phyloP scores from a whole-genome alignment of 306 rosid genomes.

The Citrullus colocynthis region DNA sequence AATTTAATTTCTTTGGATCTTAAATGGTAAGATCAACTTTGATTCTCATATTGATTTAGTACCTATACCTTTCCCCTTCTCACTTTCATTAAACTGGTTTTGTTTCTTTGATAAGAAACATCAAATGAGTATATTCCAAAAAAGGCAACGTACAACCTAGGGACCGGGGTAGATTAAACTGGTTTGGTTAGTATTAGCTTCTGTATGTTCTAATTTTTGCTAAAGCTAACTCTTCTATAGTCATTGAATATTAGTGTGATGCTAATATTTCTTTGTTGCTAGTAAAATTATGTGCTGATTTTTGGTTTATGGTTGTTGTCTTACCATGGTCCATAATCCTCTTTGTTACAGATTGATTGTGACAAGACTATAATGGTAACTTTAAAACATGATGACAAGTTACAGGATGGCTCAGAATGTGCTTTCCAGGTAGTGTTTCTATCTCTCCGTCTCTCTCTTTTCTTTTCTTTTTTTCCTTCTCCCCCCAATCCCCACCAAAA shows the following conservation, averaged over 20 bases:
- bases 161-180: neutral
- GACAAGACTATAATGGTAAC: constrained; percentile 89
- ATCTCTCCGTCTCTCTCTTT: neutral
- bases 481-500: neutral
- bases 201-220: neutral
- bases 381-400: constrained; percentile 88
- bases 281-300: neutral
- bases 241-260: neutral
- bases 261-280: neutral
- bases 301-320: neutral
- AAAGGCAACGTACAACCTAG: too few species aligned
- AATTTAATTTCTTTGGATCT: neutral
- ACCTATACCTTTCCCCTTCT: neutral
- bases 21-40: neutral
- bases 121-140: too few species aligned
- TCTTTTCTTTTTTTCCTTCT: neutral
- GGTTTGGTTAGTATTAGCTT: neutral
- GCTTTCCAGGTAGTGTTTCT: constrained; percentile 63
- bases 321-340: neutral
- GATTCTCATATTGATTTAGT: neutral
- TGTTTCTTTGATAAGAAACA: neutral
- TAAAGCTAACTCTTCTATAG: neutral
- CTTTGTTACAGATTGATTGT: constrained; percentile 72
- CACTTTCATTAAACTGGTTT: neutral
- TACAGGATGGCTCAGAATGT: constrained; percentile 97